Conservation (phyloP, 768 basidiomycete genomes). For the Glaciozyma antarctica region DNA sequence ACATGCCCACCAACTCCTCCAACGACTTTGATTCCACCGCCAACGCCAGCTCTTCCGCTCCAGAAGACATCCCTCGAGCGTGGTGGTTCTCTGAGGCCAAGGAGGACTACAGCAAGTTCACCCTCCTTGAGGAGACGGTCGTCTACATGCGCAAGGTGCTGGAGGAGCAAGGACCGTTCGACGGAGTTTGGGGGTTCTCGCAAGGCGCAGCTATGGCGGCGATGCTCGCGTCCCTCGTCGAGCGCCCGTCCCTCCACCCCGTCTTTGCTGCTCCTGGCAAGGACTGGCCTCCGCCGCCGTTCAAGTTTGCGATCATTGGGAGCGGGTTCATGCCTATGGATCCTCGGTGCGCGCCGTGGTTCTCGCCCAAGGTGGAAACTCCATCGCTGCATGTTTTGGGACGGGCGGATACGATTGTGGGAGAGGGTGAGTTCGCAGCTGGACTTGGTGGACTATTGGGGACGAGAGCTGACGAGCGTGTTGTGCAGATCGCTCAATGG, state of each 20-base stretch:
- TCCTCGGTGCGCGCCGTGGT: background rate
- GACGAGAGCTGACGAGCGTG: background rate
- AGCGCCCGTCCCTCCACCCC: constrained; percentile 24
- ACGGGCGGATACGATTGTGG: constrained; percentile 63
- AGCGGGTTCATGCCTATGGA: constrained; percentile 30
- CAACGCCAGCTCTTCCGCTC: background rate
- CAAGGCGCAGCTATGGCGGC: constrained; percentile 15
- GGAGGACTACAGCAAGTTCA: constrained; percentile 11
- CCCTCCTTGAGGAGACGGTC: constrained; percentile 19
- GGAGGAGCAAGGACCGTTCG: constrained; percentile 24
- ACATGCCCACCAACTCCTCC: constrained; percentile 22
- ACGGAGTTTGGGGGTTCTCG: constrained; percentile 21
- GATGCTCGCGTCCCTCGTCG: constrained; percentile 19
- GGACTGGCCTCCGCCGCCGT: constrained; percentile 20
- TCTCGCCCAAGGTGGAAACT: constrained; percentile 48
- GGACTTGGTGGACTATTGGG: no score
- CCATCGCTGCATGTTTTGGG: constrained; percentile 71
- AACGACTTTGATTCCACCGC: constrained; percentile 29
- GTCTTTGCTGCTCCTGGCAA: constrained; percentile 17
- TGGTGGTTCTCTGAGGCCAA: constrained; percentile 25
- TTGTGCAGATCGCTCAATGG: constrained; percentile 56
- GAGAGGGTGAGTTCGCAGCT: constrained; percentile 10
- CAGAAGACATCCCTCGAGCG: constrained; percentile 18
- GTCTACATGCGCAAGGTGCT: constrained; percentile 21
- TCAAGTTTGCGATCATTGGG: constrained; percentile 25